Base-by-base conservation (phyloP, 768 basidiomycete species). In the Boletus rubropictus region DNA sequence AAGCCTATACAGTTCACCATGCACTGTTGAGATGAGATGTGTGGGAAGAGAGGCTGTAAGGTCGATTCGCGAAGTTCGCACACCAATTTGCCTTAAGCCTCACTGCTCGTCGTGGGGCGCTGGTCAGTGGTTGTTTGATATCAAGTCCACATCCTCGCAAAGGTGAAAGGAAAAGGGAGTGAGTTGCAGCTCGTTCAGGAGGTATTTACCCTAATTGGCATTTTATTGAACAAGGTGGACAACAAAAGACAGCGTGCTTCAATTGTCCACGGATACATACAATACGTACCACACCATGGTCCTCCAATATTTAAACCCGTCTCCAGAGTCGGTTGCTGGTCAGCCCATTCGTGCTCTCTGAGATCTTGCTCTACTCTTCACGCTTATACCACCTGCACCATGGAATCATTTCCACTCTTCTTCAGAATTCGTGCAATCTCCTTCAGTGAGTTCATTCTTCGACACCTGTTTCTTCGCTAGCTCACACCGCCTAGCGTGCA, bases 401-500 rank as follows among this genome's bases (percentile, higher is more conserved):
- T 67, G 65, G 60, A 69, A 24, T 60, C 56, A 1, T 66, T 64
- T 28, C 64, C 61, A 3, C 38, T 51, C 21, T 68, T 68, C 43
- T 63, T 65, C 14, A 65, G 35, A 50, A 50, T 67, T 25, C 64
- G 65, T 18, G 55, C 57, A 31, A 31, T 56, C 38, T 40, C 65
- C 12, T 68, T 67, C 51, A 43, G 65, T 68, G 42, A 46, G 67
- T 57, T 10, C 27, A 7, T 39, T 17, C 20, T 22, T 25, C 5
- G 7, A 15, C 9, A 7, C 15, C 5, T 36, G 0, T 25, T 17
- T 3, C 9, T 20, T 39, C 29, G 7, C 25, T 14, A 15, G 10
- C 38, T 56, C 33, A 52, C 20, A n/a, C 11, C 14, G 0, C 5
- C 40, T 28, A 82, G 80, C 66, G 1, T 64, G 69, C 44, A 72